Evolutionary conservation across 495 filamentous ascomycete species (phyloP).

Genomic region (Penicillium egyptiacum): DNA sequence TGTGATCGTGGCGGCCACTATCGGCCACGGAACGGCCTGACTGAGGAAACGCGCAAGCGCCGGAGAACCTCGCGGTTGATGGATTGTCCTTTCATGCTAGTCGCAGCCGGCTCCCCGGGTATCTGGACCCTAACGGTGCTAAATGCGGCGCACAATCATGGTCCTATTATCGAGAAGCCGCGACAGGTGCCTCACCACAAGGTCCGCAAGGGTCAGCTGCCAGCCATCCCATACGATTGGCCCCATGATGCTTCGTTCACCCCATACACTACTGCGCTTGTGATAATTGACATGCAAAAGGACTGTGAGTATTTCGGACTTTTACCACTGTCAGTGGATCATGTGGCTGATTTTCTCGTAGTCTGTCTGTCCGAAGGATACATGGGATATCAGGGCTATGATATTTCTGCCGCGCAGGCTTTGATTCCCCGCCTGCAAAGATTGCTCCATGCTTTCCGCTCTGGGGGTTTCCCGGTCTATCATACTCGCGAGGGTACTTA

Average conservation of each 20-base stretch:
- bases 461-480: constrained; percentile 60
- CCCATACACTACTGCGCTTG: constrained; percentile 59
- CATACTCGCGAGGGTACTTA: constrained; percentile 60
- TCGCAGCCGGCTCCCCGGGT: constrained; percentile 45
- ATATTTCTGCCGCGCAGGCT: constrained; percentile 50
- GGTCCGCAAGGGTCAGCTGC: constrained; percentile 48
- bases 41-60: constrained; percentile 50
- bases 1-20: constrained; percentile 55
- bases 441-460: constrained; percentile 58
- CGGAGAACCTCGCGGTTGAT: constrained; percentile 47
- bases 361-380: constrained; percentile 62
- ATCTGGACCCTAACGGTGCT: constrained; percentile 49
- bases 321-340: neutral
- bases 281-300: constrained; percentile 73
- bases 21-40: constrained; percentile 50
- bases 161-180: constrained; percentile 43
- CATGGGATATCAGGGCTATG: constrained; percentile 59
- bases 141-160: constrained; percentile 48
- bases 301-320: constrained; percentile 52
- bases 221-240: constrained; percentile 59
- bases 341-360: constrained; percentile 21
- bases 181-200: constrained; percentile 44
- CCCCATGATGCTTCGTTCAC: constrained; percentile 60
- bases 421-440: constrained; percentile 56
- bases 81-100: constrained; percentile 51